Conservation (phyloP, 768 basidiomycete genomes). For the Naganishia vishniacii region DNA sequence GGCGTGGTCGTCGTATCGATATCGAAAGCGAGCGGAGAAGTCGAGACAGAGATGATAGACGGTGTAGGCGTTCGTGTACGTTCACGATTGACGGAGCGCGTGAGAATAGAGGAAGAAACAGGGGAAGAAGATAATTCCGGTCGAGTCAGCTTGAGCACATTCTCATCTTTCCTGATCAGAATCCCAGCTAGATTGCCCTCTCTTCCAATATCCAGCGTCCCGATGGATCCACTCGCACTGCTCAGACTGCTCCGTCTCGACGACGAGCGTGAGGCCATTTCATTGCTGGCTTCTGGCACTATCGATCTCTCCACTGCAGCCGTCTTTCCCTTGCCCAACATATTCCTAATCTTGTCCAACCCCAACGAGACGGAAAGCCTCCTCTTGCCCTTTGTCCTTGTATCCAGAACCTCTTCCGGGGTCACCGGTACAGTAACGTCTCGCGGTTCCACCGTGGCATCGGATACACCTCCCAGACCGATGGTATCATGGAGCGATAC, state of each 20-base stretch:
- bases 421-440: not conserved
- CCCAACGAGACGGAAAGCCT: slow-evolving; percentile 10
- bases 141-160: slow-evolving; percentile 17
- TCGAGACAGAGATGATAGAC: not conserved
- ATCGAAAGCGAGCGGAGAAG: not conserved
- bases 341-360: slow-evolving; percentile 14
- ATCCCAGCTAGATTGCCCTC: not conserved
- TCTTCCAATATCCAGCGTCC: not conserved
- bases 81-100: not conserved
- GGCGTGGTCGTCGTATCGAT: not conserved
- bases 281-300: not conserved
- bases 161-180: slow-evolving; percentile 13
- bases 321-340: slow-evolving; percentile 6
- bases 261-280: not conserved
- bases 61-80: not conserved
- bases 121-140: slow-evolving; percentile 9
- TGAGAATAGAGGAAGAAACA: not conserved
- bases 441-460: slow-evolving; percentile 4
- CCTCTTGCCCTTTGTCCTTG: slow-evolving; percentile 3
- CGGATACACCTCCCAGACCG: slow-evolving; percentile 1
- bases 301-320: not conserved
- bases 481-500: not conserved
- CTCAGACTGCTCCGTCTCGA: slow-evolving; percentile 4
- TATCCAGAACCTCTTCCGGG: not conserved
- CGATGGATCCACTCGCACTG: not conserved